phyloP scores from a whole-genome alignment of 2,329 filamentous ascomycete species.

The Fusarium vanettenii region DNA sequence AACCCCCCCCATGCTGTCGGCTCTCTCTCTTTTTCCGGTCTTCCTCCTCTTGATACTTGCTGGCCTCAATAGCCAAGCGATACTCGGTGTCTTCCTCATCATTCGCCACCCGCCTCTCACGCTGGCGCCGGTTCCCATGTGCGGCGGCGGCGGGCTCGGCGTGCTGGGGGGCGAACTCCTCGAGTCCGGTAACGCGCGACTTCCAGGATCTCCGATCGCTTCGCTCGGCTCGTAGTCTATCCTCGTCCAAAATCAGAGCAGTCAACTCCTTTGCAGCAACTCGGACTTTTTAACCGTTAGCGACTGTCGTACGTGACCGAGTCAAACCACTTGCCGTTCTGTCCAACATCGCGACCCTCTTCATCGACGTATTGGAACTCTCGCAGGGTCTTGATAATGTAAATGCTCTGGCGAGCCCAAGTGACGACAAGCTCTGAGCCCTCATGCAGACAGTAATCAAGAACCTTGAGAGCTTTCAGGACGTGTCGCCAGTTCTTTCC shows the following conservation, averaged over 20 bases:
- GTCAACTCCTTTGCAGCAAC: conserved; percentile 97
- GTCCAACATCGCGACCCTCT: conserved; percentile 92
- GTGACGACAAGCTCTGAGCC: conserved; percentile 96
- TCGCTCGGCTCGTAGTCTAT: conserved; percentile 88
- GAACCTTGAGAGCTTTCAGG: conserved; percentile 94
- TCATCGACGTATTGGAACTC: conserved; percentile 98
- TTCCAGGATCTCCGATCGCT: conserved; percentile 96
- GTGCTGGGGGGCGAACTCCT: conserved; percentile 74
- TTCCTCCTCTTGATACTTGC: conserved; percentile 94
- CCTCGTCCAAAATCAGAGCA: conserved; percentile 90
- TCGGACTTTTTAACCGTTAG: conserved; percentile 71
- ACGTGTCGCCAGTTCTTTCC: conserved; percentile 99
- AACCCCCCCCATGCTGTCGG: conserved; percentile 62
- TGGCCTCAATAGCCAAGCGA: conserved; percentile 90
- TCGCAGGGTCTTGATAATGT: conserved; percentile 97
- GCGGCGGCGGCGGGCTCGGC: conserved; percentile 45
- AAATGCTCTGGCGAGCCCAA: conserved; percentile 97
- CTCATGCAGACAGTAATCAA: conserved; percentile 98
- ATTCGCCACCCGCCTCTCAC: conserved; percentile 61
- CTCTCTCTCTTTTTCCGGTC: conserved; percentile 80
- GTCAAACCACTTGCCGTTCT: conserved; percentile 78
- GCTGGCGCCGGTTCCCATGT: conserved; percentile 52
- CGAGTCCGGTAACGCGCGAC: conserved; percentile 91
- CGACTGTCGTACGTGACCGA: conserved; percentile 11
- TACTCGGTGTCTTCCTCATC: conserved; percentile 94